Conservation (phyloP, 139 green algal genomes). For the Chlorella sp. region DNA sequence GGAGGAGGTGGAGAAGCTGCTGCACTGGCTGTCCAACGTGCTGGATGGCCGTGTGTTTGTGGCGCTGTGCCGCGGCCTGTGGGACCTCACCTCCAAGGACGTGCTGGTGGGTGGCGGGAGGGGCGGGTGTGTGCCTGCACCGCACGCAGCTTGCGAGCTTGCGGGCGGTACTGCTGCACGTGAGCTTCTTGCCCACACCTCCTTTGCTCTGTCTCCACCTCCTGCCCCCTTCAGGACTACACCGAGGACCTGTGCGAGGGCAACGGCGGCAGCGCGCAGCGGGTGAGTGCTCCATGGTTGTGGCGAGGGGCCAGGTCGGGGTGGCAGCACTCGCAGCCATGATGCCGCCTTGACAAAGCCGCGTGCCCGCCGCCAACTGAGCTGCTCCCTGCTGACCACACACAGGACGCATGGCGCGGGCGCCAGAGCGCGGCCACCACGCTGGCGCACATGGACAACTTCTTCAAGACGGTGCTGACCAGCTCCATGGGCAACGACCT, state of each 20-base stretch:
- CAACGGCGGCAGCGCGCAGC: constrained; percentile 1
- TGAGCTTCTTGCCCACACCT: too few species aligned
- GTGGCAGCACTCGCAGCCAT: too few species aligned
- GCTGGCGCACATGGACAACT: constrained; percentile 58
- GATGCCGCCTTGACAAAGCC: too few species aligned
- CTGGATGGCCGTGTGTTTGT: constrained; percentile 68
- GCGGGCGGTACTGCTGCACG: too few species aligned
- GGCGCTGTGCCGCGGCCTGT: constrained; percentile 63
- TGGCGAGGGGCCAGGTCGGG: too few species aligned
- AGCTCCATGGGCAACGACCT: constrained; percentile 60
- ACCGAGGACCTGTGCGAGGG: constrained; percentile 61
- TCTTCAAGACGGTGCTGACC: constrained; percentile 60
- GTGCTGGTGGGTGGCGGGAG: constrained; percentile 32
- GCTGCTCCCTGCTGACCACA: too few species aligned
- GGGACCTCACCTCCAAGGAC: constrained; percentile 65
- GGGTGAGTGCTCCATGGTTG: neutral
- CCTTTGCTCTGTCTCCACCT: too few species aligned
- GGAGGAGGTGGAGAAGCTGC: constrained; percentile 53
- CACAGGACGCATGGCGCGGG: constrained; percentile 60
- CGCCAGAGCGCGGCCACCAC: constrained; percentile 59
- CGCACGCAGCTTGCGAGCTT: too few species aligned
- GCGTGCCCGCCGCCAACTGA: neutral
- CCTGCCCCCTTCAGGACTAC: constrained; percentile 39
- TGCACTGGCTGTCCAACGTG: constrained; percentile 51
- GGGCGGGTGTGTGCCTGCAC: too few species aligned